Percentiles rank a stretch among this genome's conserved stretches.
phyloP scores from a whole-genome alignment of 2,329 filamentous ascomycete genomes.

The Cryphonectria japonica region DNA sequence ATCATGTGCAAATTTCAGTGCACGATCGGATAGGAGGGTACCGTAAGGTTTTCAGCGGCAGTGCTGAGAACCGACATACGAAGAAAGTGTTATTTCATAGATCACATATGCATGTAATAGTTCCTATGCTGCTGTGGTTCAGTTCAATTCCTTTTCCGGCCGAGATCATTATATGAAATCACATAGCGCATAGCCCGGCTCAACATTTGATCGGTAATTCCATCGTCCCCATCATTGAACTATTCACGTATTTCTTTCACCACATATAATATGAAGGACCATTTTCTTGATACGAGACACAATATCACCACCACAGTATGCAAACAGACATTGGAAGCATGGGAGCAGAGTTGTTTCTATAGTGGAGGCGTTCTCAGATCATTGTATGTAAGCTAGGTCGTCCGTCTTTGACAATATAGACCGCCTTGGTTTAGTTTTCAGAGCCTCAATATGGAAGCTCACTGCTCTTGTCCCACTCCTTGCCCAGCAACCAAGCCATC shows the following conservation, averaged over 20 bases:
- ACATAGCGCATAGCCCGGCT: conserved; percentile 9
- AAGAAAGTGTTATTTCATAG: background rate
- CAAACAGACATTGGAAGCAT: background rate
- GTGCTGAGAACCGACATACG: background rate
- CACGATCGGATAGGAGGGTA: too few species aligned
- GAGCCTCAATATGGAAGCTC: conserved; percentile 12
- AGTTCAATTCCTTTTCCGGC: background rate
- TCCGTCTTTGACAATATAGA: background rate
- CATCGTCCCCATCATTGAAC: background rate
- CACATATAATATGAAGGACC: background rate
- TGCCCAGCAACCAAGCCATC: conserved; percentile 21
- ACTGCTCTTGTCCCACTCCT: conserved; percentile 6
- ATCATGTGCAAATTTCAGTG: background rate
- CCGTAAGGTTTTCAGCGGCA: background rate
- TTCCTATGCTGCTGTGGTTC: background rate
- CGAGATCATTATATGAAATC: background rate
- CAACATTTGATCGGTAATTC: background rate
- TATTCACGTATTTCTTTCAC: background rate
- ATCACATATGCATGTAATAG: background rate
- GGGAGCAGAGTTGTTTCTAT: background rate
- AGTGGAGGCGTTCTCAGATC: background rate
- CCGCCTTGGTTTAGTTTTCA: background rate
- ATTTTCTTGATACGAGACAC: background rate
- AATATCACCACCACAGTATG: background rate
- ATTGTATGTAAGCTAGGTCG: background rate